These are phyloP conservation scores for Scutellaria barbata DNA, from an alignment of 257 asterid genomes.

Conservation along the genomic window DNA sequence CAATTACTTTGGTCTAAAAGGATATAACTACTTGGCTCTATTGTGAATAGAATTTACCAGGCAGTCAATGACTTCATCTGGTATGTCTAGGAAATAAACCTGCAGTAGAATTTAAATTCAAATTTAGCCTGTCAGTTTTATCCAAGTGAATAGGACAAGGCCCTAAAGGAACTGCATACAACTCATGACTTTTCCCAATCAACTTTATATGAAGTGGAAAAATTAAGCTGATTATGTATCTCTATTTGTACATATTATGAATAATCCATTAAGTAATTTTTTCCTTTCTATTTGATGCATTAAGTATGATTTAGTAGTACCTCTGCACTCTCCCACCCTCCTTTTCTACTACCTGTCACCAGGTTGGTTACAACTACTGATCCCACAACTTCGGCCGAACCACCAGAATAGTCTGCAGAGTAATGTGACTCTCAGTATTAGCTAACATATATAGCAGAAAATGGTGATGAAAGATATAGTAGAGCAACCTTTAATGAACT, in stretches of 20 bases:
- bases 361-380: constrained; percentile 76
- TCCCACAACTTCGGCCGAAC: constrained; percentile 80
- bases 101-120: constrained; percentile 38
- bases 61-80: constrained; percentile 71
- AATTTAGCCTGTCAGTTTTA: constrained; percentile 29
- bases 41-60: constrained; percentile 57
- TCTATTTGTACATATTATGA: background rate
- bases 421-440: constrained; percentile 6
- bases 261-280: background rate
- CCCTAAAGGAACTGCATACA: too few relatives aligned
- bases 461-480: constrained; percentile 13
- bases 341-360: constrained; percentile 64
- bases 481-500: constrained; percentile 64
- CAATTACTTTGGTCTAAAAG: constrained; percentile 29
- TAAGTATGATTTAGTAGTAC: constrained; percentile 35
- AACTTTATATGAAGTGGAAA: background rate
- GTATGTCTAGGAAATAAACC: constrained; percentile 90
- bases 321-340: constrained; percentile 91
- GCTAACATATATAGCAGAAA: constrained; percentile 3
- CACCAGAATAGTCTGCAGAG: constrained; percentile 75
- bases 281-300: background rate
- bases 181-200: background rate
- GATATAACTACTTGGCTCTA: background rate
- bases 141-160: background rate
- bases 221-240: background rate